phyloP scores from a whole-genome alignment of 306 rosid species.

The Rubus parviflorus region DNA sequence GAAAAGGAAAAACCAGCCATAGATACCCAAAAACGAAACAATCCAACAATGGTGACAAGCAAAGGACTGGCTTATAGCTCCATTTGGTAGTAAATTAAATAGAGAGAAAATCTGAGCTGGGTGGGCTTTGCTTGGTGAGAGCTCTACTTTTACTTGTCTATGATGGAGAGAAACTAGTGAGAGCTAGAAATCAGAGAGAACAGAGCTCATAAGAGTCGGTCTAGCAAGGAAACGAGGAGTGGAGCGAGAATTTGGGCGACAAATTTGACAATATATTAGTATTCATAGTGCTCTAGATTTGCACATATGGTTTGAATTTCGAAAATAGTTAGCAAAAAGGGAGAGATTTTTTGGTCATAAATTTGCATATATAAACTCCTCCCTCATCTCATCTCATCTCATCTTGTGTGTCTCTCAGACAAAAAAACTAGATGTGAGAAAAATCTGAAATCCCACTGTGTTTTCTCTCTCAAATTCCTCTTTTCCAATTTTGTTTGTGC shows the following conservation, averaged over 20 bases:
- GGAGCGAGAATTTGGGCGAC: slow-evolving; percentile 67
- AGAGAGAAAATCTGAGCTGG: slow-evolving; percentile 30
- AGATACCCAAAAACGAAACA: slow-evolving; percentile 33
- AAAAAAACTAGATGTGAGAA: slow-evolving; percentile 44
- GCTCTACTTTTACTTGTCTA: neutral
- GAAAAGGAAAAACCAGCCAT: slow-evolving; percentile 22
- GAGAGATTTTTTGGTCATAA: slow-evolving; percentile 21
- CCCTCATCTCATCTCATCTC: neutral
- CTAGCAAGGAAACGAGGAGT: slow-evolving; percentile 52
- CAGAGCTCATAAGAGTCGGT: slow-evolving; percentile 46
- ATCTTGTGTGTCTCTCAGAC: slow-evolving; percentile 51
- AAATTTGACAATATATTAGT: slow-evolving; percentile 27
- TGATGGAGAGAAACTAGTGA: slow-evolving; percentile 24
- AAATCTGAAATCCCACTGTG: slow-evolving; percentile 36
- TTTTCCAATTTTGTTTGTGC: slow-evolving; percentile 19
- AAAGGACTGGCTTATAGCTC: slow-evolving; percentile 31
- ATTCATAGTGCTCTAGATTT: slow-evolving; percentile 55
- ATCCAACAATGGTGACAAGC: slow-evolving; percentile 36
- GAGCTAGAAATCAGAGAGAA: slow-evolving; percentile 16
- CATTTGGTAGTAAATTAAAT: slow-evolving; percentile 37
- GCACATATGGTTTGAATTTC: slow-evolving; percentile 38
- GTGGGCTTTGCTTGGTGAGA: slow-evolving; percentile 1
- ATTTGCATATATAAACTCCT: neutral
- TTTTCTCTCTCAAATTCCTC: neutral
- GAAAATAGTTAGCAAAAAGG: neutral